Conservation (phyloP, 306 rosid genomes). For the Trichosanthes cucumerina region DNA sequence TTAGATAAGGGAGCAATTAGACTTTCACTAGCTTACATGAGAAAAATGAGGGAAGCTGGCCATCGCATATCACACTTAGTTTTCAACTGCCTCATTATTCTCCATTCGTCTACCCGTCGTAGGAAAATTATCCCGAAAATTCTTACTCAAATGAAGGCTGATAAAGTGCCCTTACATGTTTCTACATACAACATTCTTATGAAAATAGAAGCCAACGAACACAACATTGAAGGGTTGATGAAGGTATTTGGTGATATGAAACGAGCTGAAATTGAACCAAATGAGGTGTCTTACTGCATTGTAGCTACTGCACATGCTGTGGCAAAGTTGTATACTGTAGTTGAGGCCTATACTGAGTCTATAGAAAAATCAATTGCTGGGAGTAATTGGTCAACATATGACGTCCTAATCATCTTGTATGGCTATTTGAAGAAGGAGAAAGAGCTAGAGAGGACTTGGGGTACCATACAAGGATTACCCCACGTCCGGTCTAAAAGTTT, state of each 20-base stretch:
- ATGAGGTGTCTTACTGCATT: constrained; percentile 80
- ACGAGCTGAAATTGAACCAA: constrained; percentile 51
- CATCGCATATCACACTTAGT: constrained; percentile 74
- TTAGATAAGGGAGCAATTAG: constrained; percentile 69
- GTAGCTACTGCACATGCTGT: constrained; percentile 73
- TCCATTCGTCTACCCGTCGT: constrained; percentile 46
- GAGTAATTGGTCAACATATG: constrained; percentile 71
- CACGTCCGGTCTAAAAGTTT: constrained; percentile 68
- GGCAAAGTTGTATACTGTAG: constrained; percentile 57
- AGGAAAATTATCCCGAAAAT: constrained; percentile 51
- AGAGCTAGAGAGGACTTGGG: constrained; percentile 68
- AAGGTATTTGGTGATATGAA: constrained; percentile 58
- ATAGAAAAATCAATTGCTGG: constrained; percentile 62
- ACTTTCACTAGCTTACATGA: constrained; percentile 82
- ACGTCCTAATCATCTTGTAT: constrained; percentile 57
- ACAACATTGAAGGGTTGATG: constrained; percentile 56
- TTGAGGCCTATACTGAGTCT: constrained; percentile 67
- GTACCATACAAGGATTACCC: constrained; percentile 42
- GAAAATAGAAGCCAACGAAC: constrained; percentile 85
- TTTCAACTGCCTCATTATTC: constrained; percentile 74
- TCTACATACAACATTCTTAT: constrained; percentile 87
- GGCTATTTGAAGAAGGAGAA: constrained; percentile 64
- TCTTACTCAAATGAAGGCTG: constrained; percentile 79
- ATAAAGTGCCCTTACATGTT: constrained; percentile 63
- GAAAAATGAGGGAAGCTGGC: constrained; percentile 71